Conservation (phyloP, 2,329 filamentous ascomycete genomes). For the Apiospora pterosperma region DNA sequence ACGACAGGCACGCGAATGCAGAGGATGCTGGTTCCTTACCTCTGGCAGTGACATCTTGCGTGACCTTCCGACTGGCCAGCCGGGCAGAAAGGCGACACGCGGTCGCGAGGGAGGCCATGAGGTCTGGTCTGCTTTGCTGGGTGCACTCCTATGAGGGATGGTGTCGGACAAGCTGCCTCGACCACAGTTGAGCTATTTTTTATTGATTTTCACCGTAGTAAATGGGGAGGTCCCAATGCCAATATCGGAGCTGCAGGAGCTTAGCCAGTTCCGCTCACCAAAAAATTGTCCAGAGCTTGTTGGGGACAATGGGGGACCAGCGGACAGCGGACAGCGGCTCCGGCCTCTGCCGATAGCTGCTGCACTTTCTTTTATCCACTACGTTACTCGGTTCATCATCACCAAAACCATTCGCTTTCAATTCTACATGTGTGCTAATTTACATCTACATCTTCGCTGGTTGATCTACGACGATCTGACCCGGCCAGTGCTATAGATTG, state of each 20-base stretch:
- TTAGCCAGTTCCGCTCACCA: neutral
- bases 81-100: slow-evolving; percentile 63
- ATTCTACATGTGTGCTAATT: too few species aligned
- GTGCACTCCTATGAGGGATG: neutral
- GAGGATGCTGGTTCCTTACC: slow-evolving; percentile 40
- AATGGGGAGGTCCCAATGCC: neutral
- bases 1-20: slow-evolving; percentile 7
- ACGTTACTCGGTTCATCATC: neutral
- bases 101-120: slow-evolving; percentile 69
- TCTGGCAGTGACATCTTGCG: slow-evolving; percentile 52
- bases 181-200: slow-evolving; percentile 26
- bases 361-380: neutral
- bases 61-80: slow-evolving; percentile 51
- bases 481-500: neutral
- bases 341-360: neutral
- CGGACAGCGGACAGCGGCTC: slow-evolving; percentile 1
- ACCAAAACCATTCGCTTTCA: neutral
- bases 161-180: slow-evolving; percentile 12
- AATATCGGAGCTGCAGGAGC: neutral
- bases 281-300: slow-evolving; percentile 5
- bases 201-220: neutral
- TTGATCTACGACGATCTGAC: too few species aligned
- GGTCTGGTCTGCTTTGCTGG: slow-evolving; percentile 49
- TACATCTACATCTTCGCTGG: neutral
- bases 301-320: too few species aligned